Conservation (phyloP, 2,329 filamentous ascomycete genomes). For the Curvularia sp. region DNA sequence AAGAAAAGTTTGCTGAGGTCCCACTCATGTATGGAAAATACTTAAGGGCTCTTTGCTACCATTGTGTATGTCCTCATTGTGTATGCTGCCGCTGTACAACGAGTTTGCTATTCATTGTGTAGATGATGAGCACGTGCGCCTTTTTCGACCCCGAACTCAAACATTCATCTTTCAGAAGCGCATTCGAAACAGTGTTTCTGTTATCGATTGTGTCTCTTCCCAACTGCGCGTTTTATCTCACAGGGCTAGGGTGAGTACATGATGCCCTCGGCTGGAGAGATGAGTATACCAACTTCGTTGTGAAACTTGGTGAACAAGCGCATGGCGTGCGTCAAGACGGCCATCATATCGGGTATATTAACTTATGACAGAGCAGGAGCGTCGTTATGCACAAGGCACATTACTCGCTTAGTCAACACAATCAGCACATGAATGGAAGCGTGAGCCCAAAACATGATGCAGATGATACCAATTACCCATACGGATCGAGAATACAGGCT, state of each 20-base stretch:
- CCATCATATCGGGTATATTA: background rate
- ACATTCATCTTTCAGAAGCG: background rate
- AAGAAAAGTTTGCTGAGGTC: background rate
- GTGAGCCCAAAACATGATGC: background rate
- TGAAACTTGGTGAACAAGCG: background rate
- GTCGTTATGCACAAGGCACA: background rate
- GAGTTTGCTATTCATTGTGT: conserved; percentile 1
- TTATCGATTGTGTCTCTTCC: background rate
- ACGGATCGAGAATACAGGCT: background rate
- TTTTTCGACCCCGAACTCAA: background rate
- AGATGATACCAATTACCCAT: background rate
- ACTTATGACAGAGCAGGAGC: background rate
- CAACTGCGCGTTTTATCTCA: background rate
- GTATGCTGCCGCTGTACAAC: background rate
- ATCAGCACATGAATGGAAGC: too few relatives aligned
- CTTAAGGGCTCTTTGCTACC: background rate
- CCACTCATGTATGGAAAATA: background rate
- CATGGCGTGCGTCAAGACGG: background rate
- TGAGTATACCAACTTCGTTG: background rate
- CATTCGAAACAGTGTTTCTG: background rate
- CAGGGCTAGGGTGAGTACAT: background rate
- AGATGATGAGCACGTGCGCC: background rate
- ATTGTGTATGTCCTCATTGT: background rate
- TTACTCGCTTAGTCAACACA: background rate
- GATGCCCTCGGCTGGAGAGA: too few relatives aligned